A percentile compares a stretch with the other conserved stretches of the same genome.
These are phyloP conservation scores for Coemansia sp. DNA, from an alignment of 192 early-diverging fungal genomes.

Conservation along the genomic window DNA sequence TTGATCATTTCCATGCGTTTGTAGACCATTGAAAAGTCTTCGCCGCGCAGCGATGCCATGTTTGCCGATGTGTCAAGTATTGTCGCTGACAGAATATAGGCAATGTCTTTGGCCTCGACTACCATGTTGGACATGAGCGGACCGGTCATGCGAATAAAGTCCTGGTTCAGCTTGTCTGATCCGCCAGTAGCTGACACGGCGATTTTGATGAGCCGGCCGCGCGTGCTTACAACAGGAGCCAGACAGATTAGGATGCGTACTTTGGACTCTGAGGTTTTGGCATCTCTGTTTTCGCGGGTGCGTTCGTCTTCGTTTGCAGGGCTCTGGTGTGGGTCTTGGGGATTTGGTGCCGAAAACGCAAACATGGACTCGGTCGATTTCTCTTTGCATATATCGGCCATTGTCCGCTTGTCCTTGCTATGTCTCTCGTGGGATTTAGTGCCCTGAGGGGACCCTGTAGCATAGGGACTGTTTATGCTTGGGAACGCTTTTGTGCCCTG, in stretches of 20 bases:
- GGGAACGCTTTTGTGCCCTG: neutral
- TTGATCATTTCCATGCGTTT: constrained; percentile 42
- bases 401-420: neutral
- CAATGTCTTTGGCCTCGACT: constrained; percentile 30
- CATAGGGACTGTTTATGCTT: neutral
- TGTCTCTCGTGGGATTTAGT: neutral
- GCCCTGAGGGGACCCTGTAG: neutral
- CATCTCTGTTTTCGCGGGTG: neutral
- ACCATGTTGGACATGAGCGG: constrained; percentile 40
- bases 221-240: constrained; percentile 29
- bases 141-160: constrained; percentile 47
- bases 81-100: constrained; percentile 40
- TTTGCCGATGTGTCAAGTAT: constrained; percentile 46
- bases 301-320: neutral
- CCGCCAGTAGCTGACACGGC: constrained; percentile 34
- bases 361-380: neutral
- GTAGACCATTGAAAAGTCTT: constrained; percentile 46
- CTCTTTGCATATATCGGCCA: neutral
- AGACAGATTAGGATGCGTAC: constrained; percentile 38
- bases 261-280: neutral
- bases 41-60: constrained; percentile 42
- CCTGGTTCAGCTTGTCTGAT: constrained; percentile 38
- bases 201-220: constrained; percentile 37
- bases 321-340: neutral
- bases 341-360: neutral